phyloP scores from a whole-genome alignment of 2,329 filamentous ascomycete genomes.

The Alternaria sp. region DNA sequence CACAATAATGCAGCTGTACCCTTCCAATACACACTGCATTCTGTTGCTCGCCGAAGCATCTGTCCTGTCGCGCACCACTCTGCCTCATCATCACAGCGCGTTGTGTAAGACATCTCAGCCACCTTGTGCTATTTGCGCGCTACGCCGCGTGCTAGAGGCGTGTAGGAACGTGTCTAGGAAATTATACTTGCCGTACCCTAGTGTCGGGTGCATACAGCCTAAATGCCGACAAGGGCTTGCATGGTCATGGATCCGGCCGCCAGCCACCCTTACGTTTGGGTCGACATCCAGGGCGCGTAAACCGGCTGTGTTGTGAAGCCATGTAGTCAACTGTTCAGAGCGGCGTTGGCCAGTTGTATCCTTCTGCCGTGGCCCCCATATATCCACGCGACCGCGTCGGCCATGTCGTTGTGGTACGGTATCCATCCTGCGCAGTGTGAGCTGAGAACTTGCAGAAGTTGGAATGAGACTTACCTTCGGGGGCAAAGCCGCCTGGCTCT shows the following conservation, averaged over 20 bases:
- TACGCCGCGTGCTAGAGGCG: neutral
- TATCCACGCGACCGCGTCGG: constrained; percentile 45
- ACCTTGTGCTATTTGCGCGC: neutral
- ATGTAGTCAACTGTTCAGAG: constrained; percentile 27
- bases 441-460: neutral
- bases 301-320: constrained; percentile 9
- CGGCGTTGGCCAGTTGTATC: constrained; percentile 39
- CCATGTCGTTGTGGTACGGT: constrained; percentile 45
- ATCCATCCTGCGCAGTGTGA: constrained; percentile 34
- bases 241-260: neutral
- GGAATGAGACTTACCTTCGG: constrained; percentile 30
- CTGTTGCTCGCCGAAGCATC: neutral
- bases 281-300: constrained; percentile 9
- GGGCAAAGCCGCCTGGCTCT: constrained; percentile 29
- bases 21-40: neutral
- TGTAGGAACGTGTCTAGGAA: neutral
- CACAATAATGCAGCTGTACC: constrained; percentile 2
- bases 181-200: neutral
- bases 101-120: neutral
- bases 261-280: neutral
- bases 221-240: neutral
- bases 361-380: constrained; percentile 44
- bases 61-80: neutral
- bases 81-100: neutral
- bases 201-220: neutral